Percentiles rank a stretch among this genome's conserved stretches.
These are phyloP conservation scores for Mycocentrospora acerina DNA, from an alignment of 2,329 filamentous ascomycete species.

Conservation along the genomic window DNA sequence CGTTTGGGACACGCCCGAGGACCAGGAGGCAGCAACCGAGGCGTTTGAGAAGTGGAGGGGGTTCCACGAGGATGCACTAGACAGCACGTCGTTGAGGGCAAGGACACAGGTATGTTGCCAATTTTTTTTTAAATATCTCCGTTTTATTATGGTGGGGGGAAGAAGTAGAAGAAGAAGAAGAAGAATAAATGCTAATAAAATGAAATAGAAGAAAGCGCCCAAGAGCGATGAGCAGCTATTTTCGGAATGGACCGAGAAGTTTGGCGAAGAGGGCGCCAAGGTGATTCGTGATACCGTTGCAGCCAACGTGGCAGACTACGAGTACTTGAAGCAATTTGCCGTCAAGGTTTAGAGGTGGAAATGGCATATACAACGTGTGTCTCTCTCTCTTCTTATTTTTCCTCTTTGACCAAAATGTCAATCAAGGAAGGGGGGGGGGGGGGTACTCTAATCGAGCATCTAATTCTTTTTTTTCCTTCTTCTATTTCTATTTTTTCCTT, in stretches of 20 bases:
- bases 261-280: conserved; percentile 68
- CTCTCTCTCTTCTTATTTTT: too few species aligned
- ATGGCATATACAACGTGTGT: too few species aligned
- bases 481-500: too few species aligned
- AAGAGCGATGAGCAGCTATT: conserved; percentile 68
- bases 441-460: too few species aligned
- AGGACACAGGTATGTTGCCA: conserved; percentile 59
- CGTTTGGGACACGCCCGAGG: conserved; percentile 75
- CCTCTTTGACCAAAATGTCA: too few species aligned
- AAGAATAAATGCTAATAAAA: conserved; percentile 12
- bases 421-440: too few species aligned
- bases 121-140: too few species aligned
- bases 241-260: conserved; percentile 72
- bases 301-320: conserved; percentile 72
- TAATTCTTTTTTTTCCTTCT: too few species aligned
- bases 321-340: conserved; percentile 78
- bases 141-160: too few species aligned
- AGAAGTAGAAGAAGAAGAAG: too few species aligned
- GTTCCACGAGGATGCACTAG: conserved; percentile 92
- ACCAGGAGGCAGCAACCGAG: conserved; percentile 66
- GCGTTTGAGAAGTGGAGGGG: conserved; percentile 97
- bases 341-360: conserved; percentile 55
- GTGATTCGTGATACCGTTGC: conserved; percentile 71
- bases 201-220: conserved; percentile 57
- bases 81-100: conserved; percentile 74